Percentiles rank a stretch among this genome's conserved stretches.
Conservation (phyloP, 2,329 filamentous ascomycete genomes). For the Aspergillus ochraceus region DNA sequence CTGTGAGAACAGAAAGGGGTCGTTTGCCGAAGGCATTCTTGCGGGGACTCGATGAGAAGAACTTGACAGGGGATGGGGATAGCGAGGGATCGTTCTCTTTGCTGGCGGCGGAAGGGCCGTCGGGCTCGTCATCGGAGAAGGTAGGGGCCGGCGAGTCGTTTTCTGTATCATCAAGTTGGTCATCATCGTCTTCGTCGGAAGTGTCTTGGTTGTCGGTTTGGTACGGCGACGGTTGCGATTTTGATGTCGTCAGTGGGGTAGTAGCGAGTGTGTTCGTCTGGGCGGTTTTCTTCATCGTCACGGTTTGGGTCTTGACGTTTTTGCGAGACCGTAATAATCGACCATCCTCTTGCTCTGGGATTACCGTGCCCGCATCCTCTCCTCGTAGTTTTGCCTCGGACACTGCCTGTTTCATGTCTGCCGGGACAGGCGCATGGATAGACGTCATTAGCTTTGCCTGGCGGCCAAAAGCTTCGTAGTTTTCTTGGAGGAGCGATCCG, state of each 20-base stretch:
- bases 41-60: constrained; percentile 36
- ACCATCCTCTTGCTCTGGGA: constrained; percentile 26
- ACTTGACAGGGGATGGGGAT: constrained; percentile 38
- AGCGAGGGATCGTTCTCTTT: constrained; percentile 53
- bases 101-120: constrained; percentile 32
- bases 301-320: constrained; percentile 17
- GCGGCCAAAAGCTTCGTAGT: constrained; percentile 58
- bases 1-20: constrained; percentile 43
- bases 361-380: constrained; percentile 44
- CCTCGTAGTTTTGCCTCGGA: constrained; percentile 56
- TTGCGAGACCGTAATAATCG: constrained; percentile 16
- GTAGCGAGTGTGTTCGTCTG: constrained; percentile 12
- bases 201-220: background rate
- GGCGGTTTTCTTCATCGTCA: constrained; percentile 34
- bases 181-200: constrained; percentile 1
- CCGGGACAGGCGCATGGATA: constrained; percentile 59
- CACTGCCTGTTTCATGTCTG: constrained; percentile 45
- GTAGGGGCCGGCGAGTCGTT: constrained; percentile 14
- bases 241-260: background rate
- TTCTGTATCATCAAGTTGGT: constrained; percentile 15
- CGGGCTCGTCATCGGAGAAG: constrained; percentile 28
- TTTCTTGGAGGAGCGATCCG: constrained; percentile 58
- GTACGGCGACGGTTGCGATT: background rate
- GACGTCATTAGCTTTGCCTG: constrained; percentile 62
- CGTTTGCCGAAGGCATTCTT: constrained; percentile 43